Conservation (phyloP, 225 moss, liverwort and hornwort species). For the Bryum argenteum region DNA sequence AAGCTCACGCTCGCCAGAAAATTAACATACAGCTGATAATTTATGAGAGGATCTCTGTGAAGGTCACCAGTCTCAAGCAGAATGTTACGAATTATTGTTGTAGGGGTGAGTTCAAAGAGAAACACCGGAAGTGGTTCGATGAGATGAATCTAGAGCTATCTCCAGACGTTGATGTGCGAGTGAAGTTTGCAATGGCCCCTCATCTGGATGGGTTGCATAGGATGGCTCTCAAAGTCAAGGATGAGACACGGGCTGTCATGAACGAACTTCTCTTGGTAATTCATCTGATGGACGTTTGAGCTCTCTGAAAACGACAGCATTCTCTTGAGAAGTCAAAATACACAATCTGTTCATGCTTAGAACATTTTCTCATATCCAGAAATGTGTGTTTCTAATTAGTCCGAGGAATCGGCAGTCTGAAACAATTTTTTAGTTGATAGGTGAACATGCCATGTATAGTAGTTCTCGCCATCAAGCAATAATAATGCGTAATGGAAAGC, state of each 20-base stretch:
- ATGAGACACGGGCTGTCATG: slow-evolving; percentile 65
- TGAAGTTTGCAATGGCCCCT: slow-evolving; percentile 70
- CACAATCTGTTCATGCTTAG: not conserved
- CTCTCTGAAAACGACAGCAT: too few species aligned
- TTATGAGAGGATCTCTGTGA: too few species aligned
- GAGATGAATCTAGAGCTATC: slow-evolving; percentile 65
- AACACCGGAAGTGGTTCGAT: slow-evolving; percentile 72
- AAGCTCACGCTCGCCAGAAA: too few species aligned
- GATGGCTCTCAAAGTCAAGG: slow-evolving; percentile 80
- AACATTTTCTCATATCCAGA: not conserved
- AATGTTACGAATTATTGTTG: too few species aligned
- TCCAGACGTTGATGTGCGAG: slow-evolving; percentile 66
- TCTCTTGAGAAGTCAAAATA: not conserved
- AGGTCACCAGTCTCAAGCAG: too few species aligned
- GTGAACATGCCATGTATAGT: not conserved
- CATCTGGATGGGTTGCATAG: slow-evolving; percentile 65
- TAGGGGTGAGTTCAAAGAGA: slow-evolving; percentile 79
- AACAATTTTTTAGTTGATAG: not conserved
- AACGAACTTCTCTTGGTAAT: slow-evolving; percentile 74
- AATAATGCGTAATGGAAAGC: too few species aligned
- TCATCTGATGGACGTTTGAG: too few species aligned
- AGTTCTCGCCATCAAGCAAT: not conserved
- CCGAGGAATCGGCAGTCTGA: not conserved
- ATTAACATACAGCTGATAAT: too few species aligned
- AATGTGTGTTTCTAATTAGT: not conserved